Evolutionary conservation across 805 yeast species (phyloP).

Genomic region (Clavispora carvajalis): DNA sequence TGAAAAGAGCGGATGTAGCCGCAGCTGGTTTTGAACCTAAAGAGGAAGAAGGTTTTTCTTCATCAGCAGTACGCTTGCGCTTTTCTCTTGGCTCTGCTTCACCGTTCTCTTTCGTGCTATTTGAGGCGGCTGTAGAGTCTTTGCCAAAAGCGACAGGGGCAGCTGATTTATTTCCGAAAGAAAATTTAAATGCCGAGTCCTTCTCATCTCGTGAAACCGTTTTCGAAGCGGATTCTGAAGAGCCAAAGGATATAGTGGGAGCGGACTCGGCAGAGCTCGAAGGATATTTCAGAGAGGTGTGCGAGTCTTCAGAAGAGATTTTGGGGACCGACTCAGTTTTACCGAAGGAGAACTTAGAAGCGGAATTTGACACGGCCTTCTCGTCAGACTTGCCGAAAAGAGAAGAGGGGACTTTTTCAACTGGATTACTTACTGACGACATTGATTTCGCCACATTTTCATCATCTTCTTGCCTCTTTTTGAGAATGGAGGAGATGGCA

Average conservation of each 20-base stretch:
- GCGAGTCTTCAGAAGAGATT: constrained; percentile 2
- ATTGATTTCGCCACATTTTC: constrained; percentile 1
- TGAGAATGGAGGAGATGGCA: constrained; percentile 21
- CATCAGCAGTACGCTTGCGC: background rate
- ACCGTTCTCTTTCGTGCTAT: constrained; percentile 7
- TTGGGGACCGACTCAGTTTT: background rate
- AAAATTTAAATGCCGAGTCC: constrained; percentile 6
- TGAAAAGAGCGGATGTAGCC: background rate
- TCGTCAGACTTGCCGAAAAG: background rate
- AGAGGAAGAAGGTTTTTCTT: background rate
- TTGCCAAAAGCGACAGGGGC: background rate
- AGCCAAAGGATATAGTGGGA: background rate
- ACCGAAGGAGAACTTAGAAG: background rate
- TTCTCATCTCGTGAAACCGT: constrained; percentile 4
- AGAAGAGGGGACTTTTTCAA: background rate
- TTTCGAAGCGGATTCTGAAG: background rate
- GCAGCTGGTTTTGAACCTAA: background rate
- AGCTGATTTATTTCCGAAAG: constrained; percentile 12
- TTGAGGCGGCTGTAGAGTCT: constrained; percentile 4
- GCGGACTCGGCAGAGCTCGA: background rate
- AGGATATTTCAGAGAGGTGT: background rate
- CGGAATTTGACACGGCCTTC: background rate
- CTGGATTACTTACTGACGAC: background rate
- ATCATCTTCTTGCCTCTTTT: constrained; percentile 11
- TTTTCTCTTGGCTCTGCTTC: background rate